Evolutionary conservation across 1,284 basidiomycete species (phyloP).

Genomic region (Inonotus obliquus): DNA sequence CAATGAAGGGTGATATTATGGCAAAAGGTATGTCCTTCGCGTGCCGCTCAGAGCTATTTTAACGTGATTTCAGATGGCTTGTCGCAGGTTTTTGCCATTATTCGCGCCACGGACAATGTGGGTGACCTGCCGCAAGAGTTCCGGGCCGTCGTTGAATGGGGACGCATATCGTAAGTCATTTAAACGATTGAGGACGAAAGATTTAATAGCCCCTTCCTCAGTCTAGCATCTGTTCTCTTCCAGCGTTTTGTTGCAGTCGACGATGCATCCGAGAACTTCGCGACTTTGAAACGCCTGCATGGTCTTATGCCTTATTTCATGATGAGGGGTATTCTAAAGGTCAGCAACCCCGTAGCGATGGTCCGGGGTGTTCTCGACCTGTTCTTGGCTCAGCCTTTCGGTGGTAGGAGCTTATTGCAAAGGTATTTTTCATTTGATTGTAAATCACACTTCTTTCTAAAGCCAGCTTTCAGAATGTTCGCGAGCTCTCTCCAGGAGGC

Average conservation of each 20-base stretch:
- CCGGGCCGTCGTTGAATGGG: slow-evolving; percentile 92
- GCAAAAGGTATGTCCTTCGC: slow-evolving; percentile 53
- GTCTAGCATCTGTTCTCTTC: slow-evolving; percentile 93
- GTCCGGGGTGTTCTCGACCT: slow-evolving; percentile 90
- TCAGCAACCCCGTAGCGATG: slow-evolving; percentile 97
- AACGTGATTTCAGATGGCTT: slow-evolving; percentile 64
- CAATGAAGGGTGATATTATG: slow-evolving; percentile 90
- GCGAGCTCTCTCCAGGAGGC: slow-evolving; percentile 89
- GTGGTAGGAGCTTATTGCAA: slow-evolving; percentile 87
- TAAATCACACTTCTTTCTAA: slow-evolving; percentile 2
- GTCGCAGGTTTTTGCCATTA: slow-evolving; percentile 80
- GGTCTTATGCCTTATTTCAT: slow-evolving; percentile 98
- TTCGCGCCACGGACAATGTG: slow-evolving; percentile 79
- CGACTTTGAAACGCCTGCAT: slow-evolving; percentile 88
- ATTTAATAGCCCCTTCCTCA: slow-evolving; percentile 28
- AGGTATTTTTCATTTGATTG: slow-evolving; percentile 39
- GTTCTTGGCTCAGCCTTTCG: slow-evolving; percentile 97
- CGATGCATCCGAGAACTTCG: slow-evolving; percentile 85
- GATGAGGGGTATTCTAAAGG: slow-evolving; percentile 85
- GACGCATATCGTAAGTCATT: slow-evolving; percentile 80
- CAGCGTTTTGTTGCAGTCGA: slow-evolving; percentile 93
- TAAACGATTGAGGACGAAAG: slow-evolving; percentile 8
- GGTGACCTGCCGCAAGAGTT: slow-evolving; percentile 83
- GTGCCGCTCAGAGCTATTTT: background rate
- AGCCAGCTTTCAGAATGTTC: slow-evolving; percentile 72